These are phyloP conservation scores for Begonia fuchsioides DNA, from an alignment of 306 rosid species.

Conservation along the genomic window DNA sequence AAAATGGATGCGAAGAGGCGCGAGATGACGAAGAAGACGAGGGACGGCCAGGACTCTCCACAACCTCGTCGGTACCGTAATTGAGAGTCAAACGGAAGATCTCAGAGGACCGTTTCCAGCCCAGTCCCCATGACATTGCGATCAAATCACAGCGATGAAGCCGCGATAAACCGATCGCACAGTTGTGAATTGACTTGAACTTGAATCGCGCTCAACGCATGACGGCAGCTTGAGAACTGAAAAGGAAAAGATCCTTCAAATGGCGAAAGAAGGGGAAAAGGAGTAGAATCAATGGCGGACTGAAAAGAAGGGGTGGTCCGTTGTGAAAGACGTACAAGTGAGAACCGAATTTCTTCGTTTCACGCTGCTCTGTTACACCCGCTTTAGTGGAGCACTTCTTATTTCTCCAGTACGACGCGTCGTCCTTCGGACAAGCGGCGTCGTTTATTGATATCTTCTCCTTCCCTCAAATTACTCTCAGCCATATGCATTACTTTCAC, in stretches of 20 bases:
- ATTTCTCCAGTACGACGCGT: no score
- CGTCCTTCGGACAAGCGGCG: no score
- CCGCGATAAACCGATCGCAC: conserved; percentile 12
- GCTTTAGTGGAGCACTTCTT: no score
- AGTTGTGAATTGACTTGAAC: conserved; percentile 4
- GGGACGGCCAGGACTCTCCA: conserved; percentile 34
- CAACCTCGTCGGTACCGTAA: conserved; percentile 69
- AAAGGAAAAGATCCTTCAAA: not conserved
- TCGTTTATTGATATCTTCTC: no score
- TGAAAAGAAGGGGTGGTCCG: conserved; percentile 2
- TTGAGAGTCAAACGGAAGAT: conserved; percentile 66
- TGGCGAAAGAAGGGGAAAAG: conserved; percentile 1
- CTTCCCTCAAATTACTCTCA: no score
- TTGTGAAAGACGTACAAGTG: not conserved
- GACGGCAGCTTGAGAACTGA: not conserved
- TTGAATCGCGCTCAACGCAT: conserved; percentile 8
- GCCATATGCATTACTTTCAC: no score
- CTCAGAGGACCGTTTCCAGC: conserved; percentile 90
- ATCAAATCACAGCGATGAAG: conserved; percentile 8
- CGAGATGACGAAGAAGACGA: conserved; percentile 26
- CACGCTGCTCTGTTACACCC: no score
- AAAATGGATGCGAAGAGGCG: conserved; percentile 21
- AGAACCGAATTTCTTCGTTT: no score
- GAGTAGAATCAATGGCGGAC: conserved; percentile 17
- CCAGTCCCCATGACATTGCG: conserved; percentile 91